Percentiles rank a stretch among this genome's conserved stretches.
Evolutionary conservation across 306 rosid genomes (phyloP).

Genomic region (Gleditsia sinensis): DNA sequence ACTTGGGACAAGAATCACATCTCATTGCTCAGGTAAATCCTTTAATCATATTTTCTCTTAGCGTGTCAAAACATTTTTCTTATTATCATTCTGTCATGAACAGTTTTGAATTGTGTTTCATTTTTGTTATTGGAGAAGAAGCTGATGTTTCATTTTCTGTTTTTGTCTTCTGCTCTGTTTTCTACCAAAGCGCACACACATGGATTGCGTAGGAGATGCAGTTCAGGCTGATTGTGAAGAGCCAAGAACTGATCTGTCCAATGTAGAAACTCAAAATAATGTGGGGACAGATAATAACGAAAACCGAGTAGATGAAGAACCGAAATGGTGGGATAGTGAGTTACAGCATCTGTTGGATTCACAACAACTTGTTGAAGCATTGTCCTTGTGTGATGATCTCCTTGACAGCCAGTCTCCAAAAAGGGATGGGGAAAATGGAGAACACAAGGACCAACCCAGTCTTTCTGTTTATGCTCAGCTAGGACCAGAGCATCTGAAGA

Average conservation of each 20-base stretch:
- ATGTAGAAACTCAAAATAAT: slow-evolving; percentile 33
- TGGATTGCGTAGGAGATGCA: slow-evolving; percentile 33
- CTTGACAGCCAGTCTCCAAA: slow-evolving; percentile 71
- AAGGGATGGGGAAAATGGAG: slow-evolving; percentile 44
- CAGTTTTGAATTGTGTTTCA: neutral
- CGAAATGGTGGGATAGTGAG: slow-evolving; percentile 85
- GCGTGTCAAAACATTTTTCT: slow-evolving; percentile 1
- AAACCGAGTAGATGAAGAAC: slow-evolving; percentile 45
- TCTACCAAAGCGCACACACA: slow-evolving; percentile 32
- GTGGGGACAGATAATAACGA: slow-evolving; percentile 34
- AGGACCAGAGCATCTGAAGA: slow-evolving; percentile 72
- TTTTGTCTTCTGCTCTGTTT: slow-evolving; percentile 11
- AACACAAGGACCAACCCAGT: slow-evolving; percentile 36
- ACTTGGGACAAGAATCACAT: slow-evolving; percentile 42
- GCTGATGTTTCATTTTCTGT: slow-evolving; percentile 25
- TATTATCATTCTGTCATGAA: neutral
- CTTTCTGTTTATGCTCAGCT: slow-evolving; percentile 64
- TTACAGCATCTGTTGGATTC: slow-evolving; percentile 70
- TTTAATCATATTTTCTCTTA: slow-evolving; percentile 9
- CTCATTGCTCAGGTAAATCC: slow-evolving; percentile 51
- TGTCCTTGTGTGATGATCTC: slow-evolving; percentile 67
- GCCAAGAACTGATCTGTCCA: slow-evolving; percentile 23
- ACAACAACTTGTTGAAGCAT: slow-evolving; percentile 75
- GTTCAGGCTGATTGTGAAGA: slow-evolving; percentile 39
- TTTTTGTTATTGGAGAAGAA: slow-evolving; percentile 22